Conservation (phyloP, 2,329 filamentous ascomycete genomes). For the Neopestalotiopsis rosae region DNA sequence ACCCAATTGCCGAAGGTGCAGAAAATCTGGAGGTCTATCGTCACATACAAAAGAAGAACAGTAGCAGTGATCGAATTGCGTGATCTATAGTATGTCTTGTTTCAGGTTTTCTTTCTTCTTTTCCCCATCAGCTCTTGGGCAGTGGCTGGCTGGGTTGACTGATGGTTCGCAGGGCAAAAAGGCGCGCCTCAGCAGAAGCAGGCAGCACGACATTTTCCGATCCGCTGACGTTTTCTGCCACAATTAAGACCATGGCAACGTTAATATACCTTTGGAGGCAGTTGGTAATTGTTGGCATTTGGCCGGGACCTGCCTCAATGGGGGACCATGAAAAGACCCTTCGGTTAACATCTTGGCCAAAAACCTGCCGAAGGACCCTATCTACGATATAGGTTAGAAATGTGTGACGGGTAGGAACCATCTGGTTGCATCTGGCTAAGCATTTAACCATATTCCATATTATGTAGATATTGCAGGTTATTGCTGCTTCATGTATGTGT, state of each 20-base stretch:
- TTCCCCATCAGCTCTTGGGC: neutral
- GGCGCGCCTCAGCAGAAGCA: neutral
- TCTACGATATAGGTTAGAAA: neutral
- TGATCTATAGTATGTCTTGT: neutral
- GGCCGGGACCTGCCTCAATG: neutral
- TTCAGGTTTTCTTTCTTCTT: neutral
- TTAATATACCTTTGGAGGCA: conserved; percentile 5
- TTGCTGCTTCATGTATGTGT: neutral
- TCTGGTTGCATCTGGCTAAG: neutral
- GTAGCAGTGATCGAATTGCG: neutral
- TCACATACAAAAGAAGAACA: neutral
- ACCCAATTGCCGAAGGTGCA: neutral
- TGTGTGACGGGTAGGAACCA: neutral
- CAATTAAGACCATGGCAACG: conserved; percentile 2
- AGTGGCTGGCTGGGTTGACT: neutral
- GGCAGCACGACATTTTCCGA: conserved; percentile 3
- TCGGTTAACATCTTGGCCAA: conserved; percentile 5
- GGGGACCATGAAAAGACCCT: neutral
- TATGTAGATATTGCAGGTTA: too few species aligned
- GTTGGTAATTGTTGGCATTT: neutral
- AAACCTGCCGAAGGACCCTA: neutral
- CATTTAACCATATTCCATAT: neutral
- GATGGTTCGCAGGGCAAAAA: neutral
- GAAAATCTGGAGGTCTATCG: neutral
- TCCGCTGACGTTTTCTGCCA: neutral